Evolutionary conservation across 305 asterid genomes (phyloP).

Genomic region (Fraxinus paxiana): DNA sequence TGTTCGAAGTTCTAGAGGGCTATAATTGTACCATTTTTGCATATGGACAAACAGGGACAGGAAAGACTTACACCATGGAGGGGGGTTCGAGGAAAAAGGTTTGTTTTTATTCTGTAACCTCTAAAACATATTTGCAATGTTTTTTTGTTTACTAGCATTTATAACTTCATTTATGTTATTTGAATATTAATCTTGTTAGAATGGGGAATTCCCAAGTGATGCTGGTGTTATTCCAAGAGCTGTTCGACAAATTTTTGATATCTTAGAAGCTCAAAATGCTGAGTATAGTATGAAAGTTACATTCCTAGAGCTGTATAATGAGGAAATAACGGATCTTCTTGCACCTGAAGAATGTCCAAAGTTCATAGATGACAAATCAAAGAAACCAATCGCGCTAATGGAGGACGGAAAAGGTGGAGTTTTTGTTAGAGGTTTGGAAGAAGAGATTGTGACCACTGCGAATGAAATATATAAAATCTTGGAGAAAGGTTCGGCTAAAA

Average conservation of each 20-base stretch:
- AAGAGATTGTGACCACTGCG: slow-evolving; percentile 43
- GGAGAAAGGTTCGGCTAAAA: slow-evolving; percentile 46
- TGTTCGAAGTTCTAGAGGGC: slow-evolving; percentile 47
- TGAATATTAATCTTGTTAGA: slow-evolving; percentile 35
- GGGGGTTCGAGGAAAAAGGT: slow-evolving; percentile 55
- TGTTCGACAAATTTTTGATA: slow-evolving; percentile 32
- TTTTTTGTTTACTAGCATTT: not conserved
- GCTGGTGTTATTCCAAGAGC: slow-evolving; percentile 80
- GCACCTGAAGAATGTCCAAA: slow-evolving; percentile 50
- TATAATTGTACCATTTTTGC: slow-evolving; percentile 59
- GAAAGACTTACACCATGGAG: slow-evolving; percentile 64
- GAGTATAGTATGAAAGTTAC: slow-evolving; percentile 74
- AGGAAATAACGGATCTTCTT: slow-evolving; percentile 66
- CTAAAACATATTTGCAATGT: not conserved
- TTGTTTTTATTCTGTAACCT: slow-evolving; percentile 4
- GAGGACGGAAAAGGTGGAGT: slow-evolving; percentile 57
- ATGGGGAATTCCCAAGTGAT: slow-evolving; percentile 58
- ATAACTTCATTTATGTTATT: not conserved
- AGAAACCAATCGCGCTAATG: slow-evolving; percentile 52
- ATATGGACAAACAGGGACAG: slow-evolving; percentile 60
- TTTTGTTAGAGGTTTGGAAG: slow-evolving; percentile 49
- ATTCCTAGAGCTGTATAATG: slow-evolving; percentile 70
- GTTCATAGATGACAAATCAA: slow-evolving; percentile 44
- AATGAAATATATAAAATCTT: slow-evolving; percentile 43
- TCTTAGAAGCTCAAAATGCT: slow-evolving; percentile 45